Evolutionary conservation across 345 rosid species (phyloP), one percentile per base, ranked within the genome.

Genomic region (Brassica napus): DNA sequence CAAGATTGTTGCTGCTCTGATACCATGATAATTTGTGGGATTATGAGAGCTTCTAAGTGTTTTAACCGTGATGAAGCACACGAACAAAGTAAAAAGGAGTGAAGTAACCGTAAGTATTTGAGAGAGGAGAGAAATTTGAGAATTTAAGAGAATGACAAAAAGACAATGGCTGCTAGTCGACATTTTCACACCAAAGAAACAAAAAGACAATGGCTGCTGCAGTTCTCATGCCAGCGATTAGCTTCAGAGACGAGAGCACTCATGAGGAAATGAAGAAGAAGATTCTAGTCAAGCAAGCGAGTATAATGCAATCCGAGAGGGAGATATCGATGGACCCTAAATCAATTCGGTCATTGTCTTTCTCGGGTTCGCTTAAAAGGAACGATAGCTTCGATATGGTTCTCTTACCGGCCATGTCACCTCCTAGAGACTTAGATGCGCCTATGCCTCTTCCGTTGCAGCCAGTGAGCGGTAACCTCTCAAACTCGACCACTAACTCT

Each of bases 271-370:
- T 72, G 3, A 80, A 68, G 70, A 79, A 73, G 59, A 81, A 81
- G 70, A 44, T 23, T 24, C 68, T 75, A 1, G 68, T 75, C 7
- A 75, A 80, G 80, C 82, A 77, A 71, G 37, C 83, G 28, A 82
- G 86, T 55, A 62, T 76, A 77, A 6, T 81, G n/a, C 77, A 65
- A 2, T 79, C 76, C 7, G 94, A 89, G 44, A 89, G 81, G 80
- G 94, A 88, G 59, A 89, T 89, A 78, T 73, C 57, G 1, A 89
- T 89, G 57, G 94, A 89, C 77, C 90, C 93, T 4, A 78, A 77
- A 54, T 89, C 92, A 8, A 26, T 88, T 71, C 69, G 4, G 66
- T 79, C 82, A 2, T 73, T 79, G 76, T 87, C 84, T 49, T 37
- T 86, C 14, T 80, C 84, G 0, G 47, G 47, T 3, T 55, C 83